These are phyloP conservation scores for Geranium incanum DNA, from an alignment of 441 rosid species.

Conservation along the genomic window DNA sequence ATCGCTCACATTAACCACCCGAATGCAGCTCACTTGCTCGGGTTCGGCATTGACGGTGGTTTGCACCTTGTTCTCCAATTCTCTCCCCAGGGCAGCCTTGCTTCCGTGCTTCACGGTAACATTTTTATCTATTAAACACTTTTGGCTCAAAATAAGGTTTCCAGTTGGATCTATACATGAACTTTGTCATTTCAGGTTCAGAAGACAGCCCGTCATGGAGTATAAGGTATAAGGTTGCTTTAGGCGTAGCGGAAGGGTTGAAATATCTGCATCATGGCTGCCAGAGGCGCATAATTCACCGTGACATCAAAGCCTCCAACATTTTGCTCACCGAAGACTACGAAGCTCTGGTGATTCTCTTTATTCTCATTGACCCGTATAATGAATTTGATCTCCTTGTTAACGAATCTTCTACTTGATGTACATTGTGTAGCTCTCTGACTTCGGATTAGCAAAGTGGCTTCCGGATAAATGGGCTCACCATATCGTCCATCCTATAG, in stretches of 20 bases:
- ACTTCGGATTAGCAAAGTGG: conserved; percentile 93
- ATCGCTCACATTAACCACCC: conserved; percentile 81
- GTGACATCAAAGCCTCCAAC: conserved; percentile 88
- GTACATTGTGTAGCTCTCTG: conserved; percentile 58
- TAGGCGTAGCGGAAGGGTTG: conserved; percentile 70
- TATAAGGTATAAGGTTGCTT: conserved; percentile 53
- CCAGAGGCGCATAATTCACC: conserved; percentile 70
- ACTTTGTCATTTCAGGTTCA: conserved; percentile 37
- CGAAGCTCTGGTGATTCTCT: conserved; percentile 60
- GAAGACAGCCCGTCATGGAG: conserved; percentile 47
- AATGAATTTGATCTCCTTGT: not conserved
- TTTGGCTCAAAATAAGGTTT: not conserved
- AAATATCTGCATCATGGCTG: conserved; percentile 73
- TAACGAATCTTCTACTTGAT: not conserved
- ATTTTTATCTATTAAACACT: not conserved
- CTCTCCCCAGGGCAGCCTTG: conserved; percentile 67
- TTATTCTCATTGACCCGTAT: not conserved
- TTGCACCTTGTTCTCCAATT: conserved; percentile 77
- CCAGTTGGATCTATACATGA: not conserved
- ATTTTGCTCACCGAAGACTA: conserved; percentile 60
- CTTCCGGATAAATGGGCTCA: conserved; percentile 83
- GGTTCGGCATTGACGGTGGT: conserved; percentile 67
- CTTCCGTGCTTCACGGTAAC: conserved; percentile 62
- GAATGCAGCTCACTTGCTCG: conserved; percentile 68
- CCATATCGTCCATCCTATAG: conserved; percentile 72